These are phyloP conservation scores for Phytophthora lateralis DNA, from an alignment of 352 stramenopile genomes.

Conservation along the genomic window DNA sequence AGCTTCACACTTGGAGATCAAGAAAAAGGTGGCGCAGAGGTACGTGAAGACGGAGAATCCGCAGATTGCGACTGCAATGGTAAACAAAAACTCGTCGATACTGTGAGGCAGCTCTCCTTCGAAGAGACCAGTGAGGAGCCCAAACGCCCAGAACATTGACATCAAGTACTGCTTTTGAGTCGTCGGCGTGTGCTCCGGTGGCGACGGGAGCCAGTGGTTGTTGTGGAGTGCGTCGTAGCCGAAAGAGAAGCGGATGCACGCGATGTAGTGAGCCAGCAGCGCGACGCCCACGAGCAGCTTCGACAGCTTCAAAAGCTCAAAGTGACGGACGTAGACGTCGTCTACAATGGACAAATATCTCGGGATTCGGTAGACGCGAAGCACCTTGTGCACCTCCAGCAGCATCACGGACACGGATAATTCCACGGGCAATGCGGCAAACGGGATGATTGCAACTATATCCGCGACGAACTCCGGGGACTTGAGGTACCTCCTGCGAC, in stretches of 20 bases:
- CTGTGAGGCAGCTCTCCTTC: constrained; percentile 52
- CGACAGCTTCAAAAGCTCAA: constrained; percentile 56
- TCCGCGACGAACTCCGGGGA: constrained; percentile 56
- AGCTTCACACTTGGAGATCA: constrained; percentile 69
- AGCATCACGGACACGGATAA: constrained; percentile 27
- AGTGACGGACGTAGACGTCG: constrained; percentile 61
- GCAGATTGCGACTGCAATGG: constrained; percentile 51
- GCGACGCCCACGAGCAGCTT: constrained; percentile 49
- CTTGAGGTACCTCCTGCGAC: constrained; percentile 52
- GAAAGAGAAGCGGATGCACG: constrained; percentile 60
- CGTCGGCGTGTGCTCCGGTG: constrained; percentile 9
- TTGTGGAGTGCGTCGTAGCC: constrained; percentile 41
- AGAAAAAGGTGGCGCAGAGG: constrained; percentile 67
- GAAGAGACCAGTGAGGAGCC: constrained; percentile 53
- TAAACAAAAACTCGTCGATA: constrained; percentile 59
- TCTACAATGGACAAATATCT: constrained; percentile 51
- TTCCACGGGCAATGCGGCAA: constrained; percentile 24
- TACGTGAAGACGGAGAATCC: constrained; percentile 66
- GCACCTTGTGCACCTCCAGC: constrained; percentile 48
- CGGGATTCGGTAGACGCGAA: constrained; percentile 43
- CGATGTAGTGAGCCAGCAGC: constrained; percentile 51
- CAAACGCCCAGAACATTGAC: constrained; percentile 64
- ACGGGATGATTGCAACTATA: constrained; percentile 45
- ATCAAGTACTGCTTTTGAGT: constrained; percentile 41
- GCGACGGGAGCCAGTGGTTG: constrained; percentile 46